Conservation (phyloP, 164 flowering plant species). For the Liquidambar formosana region DNA sequence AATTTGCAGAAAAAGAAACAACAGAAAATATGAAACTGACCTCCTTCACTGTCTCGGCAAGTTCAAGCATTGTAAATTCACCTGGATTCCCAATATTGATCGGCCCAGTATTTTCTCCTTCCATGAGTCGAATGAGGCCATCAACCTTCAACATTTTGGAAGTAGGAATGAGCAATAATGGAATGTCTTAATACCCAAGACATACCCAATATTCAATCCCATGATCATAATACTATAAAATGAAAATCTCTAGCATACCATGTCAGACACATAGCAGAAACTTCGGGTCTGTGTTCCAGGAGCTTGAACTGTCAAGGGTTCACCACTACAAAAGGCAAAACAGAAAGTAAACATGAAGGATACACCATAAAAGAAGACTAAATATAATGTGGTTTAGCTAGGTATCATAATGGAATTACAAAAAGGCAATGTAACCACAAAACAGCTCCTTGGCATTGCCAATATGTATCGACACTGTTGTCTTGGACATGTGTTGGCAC, state of each 20-base stretch:
- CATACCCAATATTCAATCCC: background rate
- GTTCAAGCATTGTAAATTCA: constrained; percentile 92
- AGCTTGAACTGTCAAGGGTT: constrained; percentile 67
- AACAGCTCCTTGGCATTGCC: too few species aligned
- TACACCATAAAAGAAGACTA: background rate
- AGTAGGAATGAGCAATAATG: background rate
- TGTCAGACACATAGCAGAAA: constrained; percentile 81
- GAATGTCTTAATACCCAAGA: background rate
- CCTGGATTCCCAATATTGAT: constrained; percentile 89
- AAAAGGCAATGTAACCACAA: too few species aligned
- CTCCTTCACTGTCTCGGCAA: constrained; percentile 88
- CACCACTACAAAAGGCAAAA: constrained; percentile 38
- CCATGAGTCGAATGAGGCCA: constrained; percentile 84
- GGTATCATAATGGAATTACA: too few species aligned
- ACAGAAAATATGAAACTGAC: constrained; percentile 29
- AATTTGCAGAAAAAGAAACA: background rate
- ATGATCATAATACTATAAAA: background rate
- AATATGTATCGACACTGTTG: too few species aligned
- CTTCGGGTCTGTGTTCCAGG: constrained; percentile 85
- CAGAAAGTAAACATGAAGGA: background rate
- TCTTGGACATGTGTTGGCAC: too few species aligned
- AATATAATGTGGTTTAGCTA: too few species aligned
- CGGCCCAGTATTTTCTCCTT: constrained; percentile 75
- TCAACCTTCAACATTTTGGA: constrained; percentile 49
- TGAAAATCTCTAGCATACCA: constrained; percentile 42